These are phyloP conservation scores for Peronospora farinosa DNA, from an alignment of 352 stramenopile species.

Conservation along the genomic window DNA sequence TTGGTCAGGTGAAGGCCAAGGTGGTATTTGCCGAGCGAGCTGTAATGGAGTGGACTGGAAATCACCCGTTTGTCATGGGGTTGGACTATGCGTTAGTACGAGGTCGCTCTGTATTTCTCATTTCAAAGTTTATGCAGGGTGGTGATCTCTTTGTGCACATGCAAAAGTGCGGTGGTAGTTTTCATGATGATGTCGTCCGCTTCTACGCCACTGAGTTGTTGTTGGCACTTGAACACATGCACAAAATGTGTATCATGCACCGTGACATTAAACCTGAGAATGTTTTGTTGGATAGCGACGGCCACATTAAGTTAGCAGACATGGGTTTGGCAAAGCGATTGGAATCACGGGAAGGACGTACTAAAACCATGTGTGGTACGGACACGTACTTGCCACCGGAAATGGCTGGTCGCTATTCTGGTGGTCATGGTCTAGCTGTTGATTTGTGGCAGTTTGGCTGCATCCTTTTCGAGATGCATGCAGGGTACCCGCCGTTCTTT, in stretches of 20 bases:
- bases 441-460: constrained; percentile 93
- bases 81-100: constrained; percentile 95
- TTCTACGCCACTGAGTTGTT: constrained; percentile 85
- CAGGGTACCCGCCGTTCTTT: constrained; percentile 90
- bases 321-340: constrained; percentile 89
- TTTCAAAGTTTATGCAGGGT: constrained; percentile 97
- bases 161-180: constrained; percentile 79
- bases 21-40: constrained; percentile 80
- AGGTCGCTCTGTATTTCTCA: constrained; percentile 94
- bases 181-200: constrained; percentile 62
- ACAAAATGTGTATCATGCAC: constrained; percentile 90
- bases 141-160: constrained; percentile 92
- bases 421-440: constrained; percentile 82
- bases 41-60: constrained; percentile 78
- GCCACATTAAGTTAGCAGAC: constrained; percentile 87
- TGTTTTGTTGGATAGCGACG: constrained; percentile 81
- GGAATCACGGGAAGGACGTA: constrained; percentile 59
- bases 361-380: constrained; percentile 87
- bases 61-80: constrained; percentile 95
- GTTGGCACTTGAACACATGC: constrained; percentile 82
- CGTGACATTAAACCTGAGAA: constrained; percentile 93
- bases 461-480: constrained; percentile 90
- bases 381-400: constrained; percentile 87
- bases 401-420: constrained; percentile 72
- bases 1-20: constrained; percentile 81